Evolutionary conservation across 2,329 filamentous ascomycete species (phyloP), one percentile per base, ranked within the genome.

Genomic region (Ophiostoma sp.): DNA sequence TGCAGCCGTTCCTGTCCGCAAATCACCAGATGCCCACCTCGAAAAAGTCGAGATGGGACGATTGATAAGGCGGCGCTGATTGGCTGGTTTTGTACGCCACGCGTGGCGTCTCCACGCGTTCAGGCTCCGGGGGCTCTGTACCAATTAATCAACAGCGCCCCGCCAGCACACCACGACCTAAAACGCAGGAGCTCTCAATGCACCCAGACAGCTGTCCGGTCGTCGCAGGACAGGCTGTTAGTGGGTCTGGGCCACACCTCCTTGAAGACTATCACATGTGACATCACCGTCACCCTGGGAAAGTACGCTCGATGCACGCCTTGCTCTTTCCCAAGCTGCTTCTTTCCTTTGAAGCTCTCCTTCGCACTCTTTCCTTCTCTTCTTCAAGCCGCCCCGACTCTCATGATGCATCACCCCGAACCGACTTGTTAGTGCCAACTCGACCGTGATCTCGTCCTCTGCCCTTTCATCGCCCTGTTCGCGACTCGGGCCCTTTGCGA

Each of bases 1-100:
- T 41, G 62, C n/a, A 18, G 62, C 62, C 62, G 40, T 27, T 6
- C 47, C 8, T 45, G 42, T 2, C 27, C 18, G 60, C 60, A 27
- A 55, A 60, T 65, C 66, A 41, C 16, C 66, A 45, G 66, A 68
- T 60, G 38, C 16, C 4, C 45, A 16, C 14, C 45, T 45, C 9
- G 42, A 45, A 45, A 45, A 55, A 55, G 14, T 55, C 14, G 27
- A 36, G 49, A 55, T 55, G 9, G 49, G 49, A 11, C 27, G 27
- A 60, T 60, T 60, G 45, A 49, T 49, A 60, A 36, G 9, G 55
- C 27, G 9, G 7, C 27, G 14, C 1, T 60, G 55, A 60, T 60
- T 60, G 55, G 55, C 11, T 18, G 14, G 11, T 27, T 38, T 27
- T 38, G 18, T 42, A 42, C 44, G 47, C 49, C 60, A 63, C 60